Conservation (phyloP, 345 rosid species). For the Brassica juncea region DNA sequence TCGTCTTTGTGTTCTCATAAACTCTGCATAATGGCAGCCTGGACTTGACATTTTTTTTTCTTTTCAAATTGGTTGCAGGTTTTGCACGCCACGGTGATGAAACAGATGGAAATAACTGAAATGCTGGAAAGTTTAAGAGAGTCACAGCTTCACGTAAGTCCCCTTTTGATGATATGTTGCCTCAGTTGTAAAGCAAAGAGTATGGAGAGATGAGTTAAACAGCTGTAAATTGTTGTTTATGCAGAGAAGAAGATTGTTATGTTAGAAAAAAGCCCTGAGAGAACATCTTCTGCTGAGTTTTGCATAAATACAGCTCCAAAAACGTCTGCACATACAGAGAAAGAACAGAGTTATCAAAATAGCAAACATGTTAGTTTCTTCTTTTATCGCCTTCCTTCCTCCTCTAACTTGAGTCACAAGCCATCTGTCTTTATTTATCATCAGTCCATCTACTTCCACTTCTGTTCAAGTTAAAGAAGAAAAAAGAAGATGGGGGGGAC, state of each 20-base stretch:
- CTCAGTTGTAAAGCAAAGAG: no score
- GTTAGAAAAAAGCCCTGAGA: slow-evolving; percentile 20
- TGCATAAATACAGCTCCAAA: slow-evolving; percentile 24
- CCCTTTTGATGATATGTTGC: no score
- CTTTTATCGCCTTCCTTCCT: background rate
- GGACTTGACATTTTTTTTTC: background rate
- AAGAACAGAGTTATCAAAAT: background rate
- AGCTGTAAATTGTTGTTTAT: background rate
- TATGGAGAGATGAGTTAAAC: slow-evolving; percentile 13
- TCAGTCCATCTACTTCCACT: slow-evolving; percentile 24
- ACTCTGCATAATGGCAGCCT: background rate
- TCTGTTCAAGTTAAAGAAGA: slow-evolving; percentile 2
- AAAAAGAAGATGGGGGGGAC: slow-evolving; percentile 13
- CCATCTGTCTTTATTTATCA: background rate
- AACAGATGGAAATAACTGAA: slow-evolving; percentile 76
- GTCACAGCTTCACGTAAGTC: slow-evolving; percentile 65
- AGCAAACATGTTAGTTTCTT: slow-evolving; percentile 25
- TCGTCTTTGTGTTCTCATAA: background rate
- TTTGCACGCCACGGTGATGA: slow-evolving; percentile 66
- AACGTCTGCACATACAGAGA: slow-evolving; percentile 32
- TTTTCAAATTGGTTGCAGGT: slow-evolving; percentile 47
- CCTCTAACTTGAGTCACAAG: slow-evolving; percentile 15
- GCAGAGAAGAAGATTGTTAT: slow-evolving; percentile 44
- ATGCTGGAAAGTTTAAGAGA: slow-evolving; percentile 59
- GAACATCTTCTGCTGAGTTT: slow-evolving; percentile 31